These are phyloP conservation scores for Coprinopsis marcescibilis DNA, from an alignment of 768 basidiomycete genomes.

Conservation along the genomic window DNA sequence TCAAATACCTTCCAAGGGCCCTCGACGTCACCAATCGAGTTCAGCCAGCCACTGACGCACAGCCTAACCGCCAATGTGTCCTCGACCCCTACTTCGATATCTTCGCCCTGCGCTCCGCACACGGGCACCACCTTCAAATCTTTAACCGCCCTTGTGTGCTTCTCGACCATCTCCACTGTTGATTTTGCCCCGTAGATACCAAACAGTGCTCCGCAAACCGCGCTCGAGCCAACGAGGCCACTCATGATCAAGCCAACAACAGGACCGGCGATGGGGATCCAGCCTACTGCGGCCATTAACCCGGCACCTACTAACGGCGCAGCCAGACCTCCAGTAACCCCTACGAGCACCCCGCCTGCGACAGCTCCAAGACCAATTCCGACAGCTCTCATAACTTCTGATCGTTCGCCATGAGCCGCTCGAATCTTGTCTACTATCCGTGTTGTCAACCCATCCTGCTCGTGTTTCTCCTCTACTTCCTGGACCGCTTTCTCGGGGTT, in stretches of 20 bases:
- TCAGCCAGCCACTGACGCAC: slow-evolving; percentile 54
- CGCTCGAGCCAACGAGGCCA: slow-evolving; percentile 48
- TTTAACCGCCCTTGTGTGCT: slow-evolving; percentile 47
- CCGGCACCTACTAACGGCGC: slow-evolving; percentile 55
- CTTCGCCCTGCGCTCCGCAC: slow-evolving; percentile 17
- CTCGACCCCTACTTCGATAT: background rate
- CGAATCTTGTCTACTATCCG: slow-evolving; percentile 28
- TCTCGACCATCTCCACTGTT: slow-evolving; percentile 41
- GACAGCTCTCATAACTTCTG: slow-evolving; percentile 35
- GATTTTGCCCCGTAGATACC: slow-evolving; percentile 50
- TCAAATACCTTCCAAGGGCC: slow-evolving; percentile 49
- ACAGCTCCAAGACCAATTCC: slow-evolving; percentile 48
- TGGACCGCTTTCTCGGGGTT: slow-evolving; percentile 41
- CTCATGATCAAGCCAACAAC: slow-evolving; percentile 44
- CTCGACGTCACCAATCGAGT: slow-evolving; percentile 36
- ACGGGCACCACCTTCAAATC: slow-evolving; percentile 50
- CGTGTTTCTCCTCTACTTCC: slow-evolving; percentile 31
- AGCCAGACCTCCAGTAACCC: slow-evolving; percentile 54
- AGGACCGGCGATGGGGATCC: slow-evolving; percentile 49
- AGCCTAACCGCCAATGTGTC: slow-evolving; percentile 47
- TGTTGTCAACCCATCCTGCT: background rate
- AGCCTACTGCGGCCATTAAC: slow-evolving; percentile 42
- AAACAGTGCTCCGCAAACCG: slow-evolving; percentile 54
- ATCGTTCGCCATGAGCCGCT: slow-evolving; percentile 34
- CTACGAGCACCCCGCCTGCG: slow-evolving; percentile 49